phyloP scores from a whole-genome alignment of 2,329 filamentous ascomycete genomes.

The Colletotrichum brevisporum region DNA sequence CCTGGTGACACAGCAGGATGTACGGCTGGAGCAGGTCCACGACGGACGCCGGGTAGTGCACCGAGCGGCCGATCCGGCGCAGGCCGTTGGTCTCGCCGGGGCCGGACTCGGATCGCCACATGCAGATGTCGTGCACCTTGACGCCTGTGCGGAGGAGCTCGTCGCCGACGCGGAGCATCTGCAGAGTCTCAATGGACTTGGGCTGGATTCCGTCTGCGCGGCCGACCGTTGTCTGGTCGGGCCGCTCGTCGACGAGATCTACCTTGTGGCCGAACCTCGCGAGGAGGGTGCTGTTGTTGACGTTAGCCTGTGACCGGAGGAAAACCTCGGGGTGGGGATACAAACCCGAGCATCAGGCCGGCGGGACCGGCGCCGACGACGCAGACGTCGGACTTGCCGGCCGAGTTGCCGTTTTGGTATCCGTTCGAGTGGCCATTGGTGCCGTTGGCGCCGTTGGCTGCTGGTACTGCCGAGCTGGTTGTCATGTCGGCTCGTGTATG shows the following conservation, averaged over 20 bases:
- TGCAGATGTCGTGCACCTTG: conserved; percentile 49
- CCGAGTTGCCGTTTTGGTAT: neutral
- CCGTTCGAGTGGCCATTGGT: neutral
- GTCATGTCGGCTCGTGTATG: conserved; percentile 16
- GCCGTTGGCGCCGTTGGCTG: conserved; percentile 1
- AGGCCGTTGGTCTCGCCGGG: conserved; percentile 29
- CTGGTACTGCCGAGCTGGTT: conserved; percentile 1
- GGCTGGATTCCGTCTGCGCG: conserved; percentile 32
- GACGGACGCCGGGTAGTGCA: conserved; percentile 41
- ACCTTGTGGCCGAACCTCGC: conserved; percentile 31
- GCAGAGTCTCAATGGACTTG: conserved; percentile 31
- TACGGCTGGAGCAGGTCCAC: conserved; percentile 52
- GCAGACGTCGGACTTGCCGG: conserved; percentile 27
- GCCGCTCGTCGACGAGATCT: conserved; percentile 23
- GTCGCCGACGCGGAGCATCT: conserved; percentile 28
- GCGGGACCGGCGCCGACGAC: conserved; percentile 33
- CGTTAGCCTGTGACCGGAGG: neutral
- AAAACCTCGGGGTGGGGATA: conserved; percentile 8
- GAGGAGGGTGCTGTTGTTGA: conserved; percentile 14
- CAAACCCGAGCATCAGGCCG: conserved; percentile 36
- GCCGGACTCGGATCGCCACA: conserved; percentile 20
- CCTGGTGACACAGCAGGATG: conserved; percentile 64
- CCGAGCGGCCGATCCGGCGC: conserved; percentile 46
- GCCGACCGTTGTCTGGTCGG: conserved; percentile 20
- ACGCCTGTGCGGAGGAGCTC: conserved; percentile 26